Evolutionary conservation across 345 rosid species (phyloP).

Genomic region (Angophora floribunda): DNA sequence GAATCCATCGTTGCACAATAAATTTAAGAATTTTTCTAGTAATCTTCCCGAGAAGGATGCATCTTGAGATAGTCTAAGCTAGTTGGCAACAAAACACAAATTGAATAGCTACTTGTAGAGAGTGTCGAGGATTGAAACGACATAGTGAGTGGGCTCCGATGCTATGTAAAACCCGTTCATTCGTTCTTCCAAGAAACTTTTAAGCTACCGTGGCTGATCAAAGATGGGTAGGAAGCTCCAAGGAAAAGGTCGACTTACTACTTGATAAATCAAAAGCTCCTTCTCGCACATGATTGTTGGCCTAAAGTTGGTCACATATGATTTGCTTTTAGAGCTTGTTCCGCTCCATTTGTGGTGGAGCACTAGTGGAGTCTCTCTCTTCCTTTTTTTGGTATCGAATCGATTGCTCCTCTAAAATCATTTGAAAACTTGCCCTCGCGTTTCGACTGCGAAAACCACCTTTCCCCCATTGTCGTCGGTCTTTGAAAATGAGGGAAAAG

Average conservation of each 20-base stretch:
- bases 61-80: background rate
- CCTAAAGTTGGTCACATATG: background rate
- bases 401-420: background rate
- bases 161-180: too few species aligned
- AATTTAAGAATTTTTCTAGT: background rate
- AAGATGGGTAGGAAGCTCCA: background rate
- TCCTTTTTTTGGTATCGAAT: background rate
- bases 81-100: background rate
- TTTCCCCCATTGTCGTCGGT: background rate
- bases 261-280: background rate
- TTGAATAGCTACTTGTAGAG: background rate
- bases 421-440: background rate
- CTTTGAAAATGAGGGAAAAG: background rate
- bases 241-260: background rate
- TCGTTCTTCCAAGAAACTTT: too few species aligned
- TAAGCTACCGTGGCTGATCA: background rate
- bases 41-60: background rate
- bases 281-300: background rate
- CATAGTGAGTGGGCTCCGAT: too few species aligned
- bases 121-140: background rate
- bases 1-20: accelerated
- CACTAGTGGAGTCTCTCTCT: background rate
- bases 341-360: background rate
- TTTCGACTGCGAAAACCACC: background rate
- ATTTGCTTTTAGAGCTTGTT: background rate